Evolutionary conservation across 441 rosid species (phyloP), one percentile per base, ranked within the genome.

Genomic region (Gossypium davidsonii): DNA sequence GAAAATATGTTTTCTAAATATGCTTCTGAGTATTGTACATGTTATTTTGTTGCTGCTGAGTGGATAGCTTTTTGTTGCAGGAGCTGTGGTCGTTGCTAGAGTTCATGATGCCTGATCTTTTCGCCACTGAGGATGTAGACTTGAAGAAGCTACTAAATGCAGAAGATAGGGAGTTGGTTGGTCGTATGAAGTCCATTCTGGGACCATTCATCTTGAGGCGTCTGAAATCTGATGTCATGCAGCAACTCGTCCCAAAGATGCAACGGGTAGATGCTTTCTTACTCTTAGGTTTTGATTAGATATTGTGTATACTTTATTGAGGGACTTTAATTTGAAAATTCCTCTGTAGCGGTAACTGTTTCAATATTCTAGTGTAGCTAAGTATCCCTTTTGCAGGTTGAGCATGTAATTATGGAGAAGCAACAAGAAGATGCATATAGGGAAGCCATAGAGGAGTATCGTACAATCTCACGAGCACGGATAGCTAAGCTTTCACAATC

Each of bases 141-240:
- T 87, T 95, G 86, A 95, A 92, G 81, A 95, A 89, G 81, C 81
- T 90, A 72, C 74, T 95, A 74, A 95, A 77, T 75, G 92, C 91
- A 12, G 99, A 91, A 77, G 98, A 95, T 73, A 85, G 84, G 49
- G 94, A 85, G 76, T 81, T 95, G 78, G 83, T 93, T 82, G 86
- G 90, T 71, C 90, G 90, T 66, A 92, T 95, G 96, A 95, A 95
- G 85, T 95, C 98, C 53, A 93, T 93, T 68, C 80, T 95, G 44
- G 98, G 98, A 57, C 99, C 99, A 14, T 95, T 95, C 81, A 91
- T 95, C 74, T 87, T 95, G 89, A 88, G 98, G 78, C 96, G 98
- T 60, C 79, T 95, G 68, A 95, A 92, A 79, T 91, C 96, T 62
- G 99, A 93, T 84, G 98, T 95, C 34, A 91, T 95, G 99, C 97